Evolutionary conservation across 768 basidiomycete genomes (phyloP).

Genomic region (Boletus tomentosulus): DNA sequence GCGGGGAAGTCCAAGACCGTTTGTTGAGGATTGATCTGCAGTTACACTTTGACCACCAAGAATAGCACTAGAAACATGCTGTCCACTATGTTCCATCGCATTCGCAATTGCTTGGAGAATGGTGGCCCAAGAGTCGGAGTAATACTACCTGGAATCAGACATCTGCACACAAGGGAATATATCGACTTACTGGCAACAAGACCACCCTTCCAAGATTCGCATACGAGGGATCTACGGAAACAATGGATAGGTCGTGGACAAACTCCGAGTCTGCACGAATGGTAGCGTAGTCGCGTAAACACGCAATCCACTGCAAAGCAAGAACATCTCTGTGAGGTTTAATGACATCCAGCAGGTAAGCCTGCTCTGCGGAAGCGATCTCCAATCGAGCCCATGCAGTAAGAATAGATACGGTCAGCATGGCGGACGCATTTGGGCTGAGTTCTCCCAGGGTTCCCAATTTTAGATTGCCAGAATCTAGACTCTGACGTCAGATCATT

Average conservation of each 20-base stretch:
- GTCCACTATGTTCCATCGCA: conserved; percentile 67
- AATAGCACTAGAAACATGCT: conserved; percentile 72
- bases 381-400: conserved; percentile 96
- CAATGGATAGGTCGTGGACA: conserved; percentile 67
- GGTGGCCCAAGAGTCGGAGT: conserved; percentile 73
- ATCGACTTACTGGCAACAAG: conserved; percentile 70
- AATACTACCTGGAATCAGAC: conserved; percentile 57
- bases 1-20: conserved; percentile 24
- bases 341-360: conserved; percentile 76
- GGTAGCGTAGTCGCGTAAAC: conserved; percentile 88
- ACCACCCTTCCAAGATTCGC: conserved; percentile 89
- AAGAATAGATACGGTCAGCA: conserved; percentile 88
- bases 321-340: conserved; percentile 73
- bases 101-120: conserved; percentile 84
- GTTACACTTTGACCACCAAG: conserved; percentile 60
- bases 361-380: conserved; percentile 67
- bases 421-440: conserved; percentile 91
- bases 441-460: conserved; percentile 84
- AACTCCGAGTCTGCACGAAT: conserved; percentile 88
- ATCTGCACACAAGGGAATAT: not conserved
- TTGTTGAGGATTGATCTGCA: conserved; percentile 15
- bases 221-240: conserved; percentile 76
- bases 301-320: conserved; percentile 82
- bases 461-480: conserved; percentile 79
- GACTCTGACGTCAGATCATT: conserved; percentile 10